Evolutionary conservation across 163 green algal species (phyloP), one percentile per base, ranked within the genome.

Genomic region (Coccomyxa subellipsoidea): DNA sequence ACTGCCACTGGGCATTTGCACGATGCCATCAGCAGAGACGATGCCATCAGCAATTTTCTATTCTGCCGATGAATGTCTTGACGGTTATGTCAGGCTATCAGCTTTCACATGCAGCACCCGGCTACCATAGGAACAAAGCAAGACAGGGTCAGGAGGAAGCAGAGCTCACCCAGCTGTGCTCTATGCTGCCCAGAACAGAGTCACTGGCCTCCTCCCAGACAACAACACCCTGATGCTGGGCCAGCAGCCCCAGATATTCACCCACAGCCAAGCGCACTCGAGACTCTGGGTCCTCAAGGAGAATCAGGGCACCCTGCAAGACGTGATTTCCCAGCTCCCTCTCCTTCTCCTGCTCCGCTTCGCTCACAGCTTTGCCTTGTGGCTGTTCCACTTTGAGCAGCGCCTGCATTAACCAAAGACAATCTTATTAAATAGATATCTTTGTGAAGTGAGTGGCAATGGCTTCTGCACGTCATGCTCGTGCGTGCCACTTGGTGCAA

Each of bases 211-310:
- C 39, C 54, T 90, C 75, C 78, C 90, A 92, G 4, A 94, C 81
- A 0, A 25, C 12, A 10, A 86, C 75, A 8, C 90, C 90, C 15
- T 54, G 79, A 72, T 77, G 32, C n/a, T 59, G 27, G 12, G 87
- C 85, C 66, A 95, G 85, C 73, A 78, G 84, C 31, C 85, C 76
- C 71, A 96, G 80, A 73, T 90, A 77, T 37, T 94, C 86, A 0
- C 89, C 93, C 25, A 95, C 91, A 9, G 89, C 90, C 75, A 88
- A 77, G 4, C 94, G 80, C 37, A 97, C 93, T 6, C 92, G 90
- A 5, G 89, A 80, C 76, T 95, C 91, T 18, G 15, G 0, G 79
- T 92, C 86, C 83, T 93, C 86, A 34, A 91, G 79, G 54, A 88
- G 81, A 25, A 31, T 10, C 40, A 78, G 71, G 53, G 66, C 86